These are phyloP conservation scores for Lantana camara DNA, from an alignment of 257 asterid species.

Conservation along the genomic window DNA sequence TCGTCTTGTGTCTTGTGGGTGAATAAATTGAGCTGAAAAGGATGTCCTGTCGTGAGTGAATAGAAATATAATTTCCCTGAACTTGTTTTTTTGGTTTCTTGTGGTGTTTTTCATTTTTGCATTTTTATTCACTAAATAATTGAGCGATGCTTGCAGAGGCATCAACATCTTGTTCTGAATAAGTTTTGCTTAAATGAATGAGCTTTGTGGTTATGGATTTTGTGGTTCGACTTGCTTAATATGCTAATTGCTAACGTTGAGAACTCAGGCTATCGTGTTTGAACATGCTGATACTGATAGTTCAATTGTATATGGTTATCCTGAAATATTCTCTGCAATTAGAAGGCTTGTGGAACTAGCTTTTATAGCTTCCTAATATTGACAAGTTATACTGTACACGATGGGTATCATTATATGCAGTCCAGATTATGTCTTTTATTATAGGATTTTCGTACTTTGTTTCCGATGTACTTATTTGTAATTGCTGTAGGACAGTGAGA, in stretches of 20 bases:
- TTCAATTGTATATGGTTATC: too few relatives aligned
- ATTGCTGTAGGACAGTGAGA: constrained; percentile 8
- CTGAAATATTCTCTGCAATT: neutral
- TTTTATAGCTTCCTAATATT: neutral
- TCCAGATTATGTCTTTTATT: neutral
- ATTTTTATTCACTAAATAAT: neutral
- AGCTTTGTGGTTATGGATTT: neutral
- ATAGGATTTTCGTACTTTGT: neutral
- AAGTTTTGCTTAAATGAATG: neutral
- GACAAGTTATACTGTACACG: neutral
- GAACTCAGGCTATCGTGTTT: too few relatives aligned
- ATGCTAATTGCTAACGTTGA: too few relatives aligned
- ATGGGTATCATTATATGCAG: too few relatives aligned
- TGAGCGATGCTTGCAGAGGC: neutral
- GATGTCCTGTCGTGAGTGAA: neutral
- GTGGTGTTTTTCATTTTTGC: neutral
- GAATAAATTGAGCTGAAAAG: neutral
- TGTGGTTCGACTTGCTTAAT: too few relatives aligned
- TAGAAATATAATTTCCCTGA: neutral
- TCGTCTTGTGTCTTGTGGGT: neutral
- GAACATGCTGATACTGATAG: too few relatives aligned
- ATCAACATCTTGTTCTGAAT: neutral
- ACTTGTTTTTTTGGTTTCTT: neutral
- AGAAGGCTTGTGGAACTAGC: neutral
- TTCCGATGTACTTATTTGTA: neutral